phyloP scores from a whole-genome alignment of 2,329 filamentous ascomycete species.

The Penicillium glabrum region DNA sequence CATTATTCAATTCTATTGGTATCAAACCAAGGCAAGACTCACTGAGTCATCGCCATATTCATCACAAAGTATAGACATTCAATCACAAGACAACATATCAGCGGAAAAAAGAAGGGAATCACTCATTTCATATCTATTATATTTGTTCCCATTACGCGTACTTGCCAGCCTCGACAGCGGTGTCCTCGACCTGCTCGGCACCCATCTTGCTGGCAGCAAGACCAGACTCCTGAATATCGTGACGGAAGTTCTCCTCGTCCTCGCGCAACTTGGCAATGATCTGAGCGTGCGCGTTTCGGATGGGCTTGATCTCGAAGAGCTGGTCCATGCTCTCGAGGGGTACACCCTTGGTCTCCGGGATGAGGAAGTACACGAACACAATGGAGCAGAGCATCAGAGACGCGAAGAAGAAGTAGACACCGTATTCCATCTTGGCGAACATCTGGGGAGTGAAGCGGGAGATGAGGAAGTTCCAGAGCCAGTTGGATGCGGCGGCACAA shows the following conservation, averaged over 20 bases:
- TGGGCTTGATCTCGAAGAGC: constrained; percentile 52
- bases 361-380: constrained; percentile 61
- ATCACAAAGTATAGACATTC: neutral
- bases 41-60: neutral
- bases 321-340: constrained; percentile 66
- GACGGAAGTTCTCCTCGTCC: constrained; percentile 37
- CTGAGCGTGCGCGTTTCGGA: constrained; percentile 36
- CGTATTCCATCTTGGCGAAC: constrained; percentile 51
- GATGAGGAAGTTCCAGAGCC: constrained; percentile 42
- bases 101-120: neutral
- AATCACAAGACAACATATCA: neutral
- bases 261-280: constrained; percentile 34
- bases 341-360: constrained; percentile 67
- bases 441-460: constrained; percentile 44
- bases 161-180: constrained; percentile 6
- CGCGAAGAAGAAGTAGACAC: constrained; percentile 70
- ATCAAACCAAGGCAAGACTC: neutral
- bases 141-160: constrained; percentile 9
- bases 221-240: constrained; percentile 20
- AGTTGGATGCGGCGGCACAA: constrained; percentile 52
- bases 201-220: constrained; percentile 14
- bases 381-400: constrained; percentile 59
- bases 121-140: neutral
- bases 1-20: neutral
- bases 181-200: constrained; percentile 19